These are phyloP conservation scores for Crithidia bombi DNA, from an alignment of 208 protist species.

Conservation along the genomic window DNA sequence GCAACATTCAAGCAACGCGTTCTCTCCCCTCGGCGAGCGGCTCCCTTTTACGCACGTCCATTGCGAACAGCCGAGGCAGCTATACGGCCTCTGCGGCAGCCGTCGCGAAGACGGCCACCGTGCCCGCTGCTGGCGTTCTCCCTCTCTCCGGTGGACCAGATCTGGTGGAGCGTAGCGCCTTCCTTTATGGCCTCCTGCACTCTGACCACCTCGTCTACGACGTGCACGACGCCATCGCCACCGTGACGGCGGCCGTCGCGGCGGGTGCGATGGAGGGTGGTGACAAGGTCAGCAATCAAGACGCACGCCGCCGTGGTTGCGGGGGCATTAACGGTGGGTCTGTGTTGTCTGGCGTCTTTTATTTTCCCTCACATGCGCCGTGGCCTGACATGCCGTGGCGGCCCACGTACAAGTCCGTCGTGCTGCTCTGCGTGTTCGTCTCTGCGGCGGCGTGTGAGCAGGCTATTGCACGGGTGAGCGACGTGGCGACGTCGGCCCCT, in stretches of 20 bases:
- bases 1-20: background rate
- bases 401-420: slow-evolving; percentile 20
- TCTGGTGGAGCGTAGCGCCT: slow-evolving; percentile 29
- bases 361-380: slow-evolving; percentile 17
- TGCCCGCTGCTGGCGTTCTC: background rate
- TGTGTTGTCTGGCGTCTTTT: slow-evolving; percentile 23
- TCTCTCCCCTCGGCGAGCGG: slow-evolving; percentile 2
- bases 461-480: slow-evolving; percentile 13
- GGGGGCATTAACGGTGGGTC: background rate
- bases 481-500: background rate
- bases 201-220: slow-evolving; percentile 23
- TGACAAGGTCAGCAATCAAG: background rate
- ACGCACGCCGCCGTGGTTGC: background rate
- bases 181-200: slow-evolving; percentile 27
- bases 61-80: background rate
- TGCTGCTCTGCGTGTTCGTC: slow-evolving; percentile 26
- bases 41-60: background rate
- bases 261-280: background rate
- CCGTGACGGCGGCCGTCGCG: background rate
- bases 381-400: slow-evolving; percentile 35
- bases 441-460: slow-evolving; percentile 15
- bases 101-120: background rate
- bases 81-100: too few species aligned
- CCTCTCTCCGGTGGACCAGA: background rate
- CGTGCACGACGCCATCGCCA: slow-evolving; percentile 32